Conservation (phyloP, 352 stramenopile genomes). For the Phytophthora constricta region DNA sequence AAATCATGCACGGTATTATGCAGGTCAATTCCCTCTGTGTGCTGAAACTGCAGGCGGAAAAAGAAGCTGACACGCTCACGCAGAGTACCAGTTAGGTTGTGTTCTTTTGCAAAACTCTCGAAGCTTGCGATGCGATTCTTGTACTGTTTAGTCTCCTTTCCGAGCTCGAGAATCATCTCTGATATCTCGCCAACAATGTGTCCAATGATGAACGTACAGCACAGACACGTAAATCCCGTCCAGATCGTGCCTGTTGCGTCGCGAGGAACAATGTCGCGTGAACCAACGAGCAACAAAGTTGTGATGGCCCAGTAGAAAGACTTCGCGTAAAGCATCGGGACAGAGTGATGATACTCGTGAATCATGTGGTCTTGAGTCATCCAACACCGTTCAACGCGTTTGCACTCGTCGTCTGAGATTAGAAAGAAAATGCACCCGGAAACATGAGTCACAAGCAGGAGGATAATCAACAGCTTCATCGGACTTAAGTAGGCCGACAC, state of each 20-base stretch:
- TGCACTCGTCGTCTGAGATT: constrained; percentile 69
- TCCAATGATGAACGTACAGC: constrained; percentile 77
- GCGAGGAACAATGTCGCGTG: constrained; percentile 62
- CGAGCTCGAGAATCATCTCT: constrained; percentile 79
- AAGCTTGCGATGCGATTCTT: constrained; percentile 75
- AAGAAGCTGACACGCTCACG: constrained; percentile 69
- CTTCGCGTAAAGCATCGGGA: constrained; percentile 61
- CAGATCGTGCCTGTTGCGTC: constrained; percentile 56
- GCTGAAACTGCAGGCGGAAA: constrained; percentile 65
- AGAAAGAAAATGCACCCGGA: constrained; percentile 75
- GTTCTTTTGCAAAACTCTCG: constrained; percentile 74
- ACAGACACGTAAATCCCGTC: constrained; percentile 61
- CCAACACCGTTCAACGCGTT: constrained; percentile 55
- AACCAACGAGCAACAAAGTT: constrained; percentile 66
- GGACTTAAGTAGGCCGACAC: constrained; percentile 75
- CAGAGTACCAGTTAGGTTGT: constrained; percentile 49
- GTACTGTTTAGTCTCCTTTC: constrained; percentile 76
- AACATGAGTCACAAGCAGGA: constrained; percentile 64
- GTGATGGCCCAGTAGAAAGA: constrained; percentile 82
- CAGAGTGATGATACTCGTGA: constrained; percentile 66
- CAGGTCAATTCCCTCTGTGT: constrained; percentile 60
- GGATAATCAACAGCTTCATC: constrained; percentile 69
- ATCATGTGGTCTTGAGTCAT: constrained; percentile 67
- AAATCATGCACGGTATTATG: constrained; percentile 66
- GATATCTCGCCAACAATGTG: constrained; percentile 82